A percentile compares a stretch with the other conserved stretches of the same genome.
phyloP scores from a whole-genome alignment of 2,329 filamentous ascomycete species.

The Penicillium griseofulvum region DNA sequence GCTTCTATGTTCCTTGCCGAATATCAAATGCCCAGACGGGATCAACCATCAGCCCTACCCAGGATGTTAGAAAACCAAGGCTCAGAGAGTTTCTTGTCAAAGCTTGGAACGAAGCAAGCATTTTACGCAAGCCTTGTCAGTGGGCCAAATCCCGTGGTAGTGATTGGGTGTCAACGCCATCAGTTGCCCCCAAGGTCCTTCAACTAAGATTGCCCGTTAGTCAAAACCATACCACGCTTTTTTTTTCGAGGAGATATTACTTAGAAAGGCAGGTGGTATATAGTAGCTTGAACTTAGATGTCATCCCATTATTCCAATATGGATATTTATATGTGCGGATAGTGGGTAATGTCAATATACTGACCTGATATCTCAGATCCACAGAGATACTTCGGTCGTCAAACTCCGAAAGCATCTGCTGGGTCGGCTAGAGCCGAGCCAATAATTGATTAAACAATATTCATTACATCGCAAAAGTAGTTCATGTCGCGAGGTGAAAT shows the following conservation, averaged over 20 bases:
- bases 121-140: not conserved
- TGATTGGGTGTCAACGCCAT: constrained; percentile 14
- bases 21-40: not conserved
- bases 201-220: constrained; percentile 10
- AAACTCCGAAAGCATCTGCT: not conserved
- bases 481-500: not conserved
- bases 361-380: not conserved
- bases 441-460: not conserved
- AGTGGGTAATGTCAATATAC: not conserved
- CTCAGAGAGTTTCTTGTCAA: constrained; percentile 2
- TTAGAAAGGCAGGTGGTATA: not conserved
- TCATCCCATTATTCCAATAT: not conserved
- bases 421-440: not conserved
- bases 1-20: not conserved
- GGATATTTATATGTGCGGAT: not conserved
- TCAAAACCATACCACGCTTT: not conserved
- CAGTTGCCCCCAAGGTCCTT: constrained; percentile 23
- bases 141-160: not conserved
- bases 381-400: not conserved
- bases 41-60: not conserved
- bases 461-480: not conserved
- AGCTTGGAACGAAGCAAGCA: constrained; percentile 5
- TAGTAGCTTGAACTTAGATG: not conserved
- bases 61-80: not conserved
- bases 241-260: not conserved